Evolutionary conservation across 2,329 filamentous ascomycete species (phyloP).

Genomic region (Nigrospora oryzae): DNA sequence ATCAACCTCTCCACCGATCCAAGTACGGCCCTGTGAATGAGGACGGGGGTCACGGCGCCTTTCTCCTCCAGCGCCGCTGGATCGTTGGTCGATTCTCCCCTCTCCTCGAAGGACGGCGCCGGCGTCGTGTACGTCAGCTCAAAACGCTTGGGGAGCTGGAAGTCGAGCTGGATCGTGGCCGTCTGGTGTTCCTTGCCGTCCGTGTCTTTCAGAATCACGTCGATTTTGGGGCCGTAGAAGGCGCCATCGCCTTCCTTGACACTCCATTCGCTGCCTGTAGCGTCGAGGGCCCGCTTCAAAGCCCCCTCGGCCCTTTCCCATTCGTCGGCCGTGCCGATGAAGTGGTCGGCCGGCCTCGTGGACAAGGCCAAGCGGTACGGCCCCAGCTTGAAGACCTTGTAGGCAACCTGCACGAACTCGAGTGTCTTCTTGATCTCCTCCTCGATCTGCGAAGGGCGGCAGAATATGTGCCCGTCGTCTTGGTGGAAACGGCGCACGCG

Average conservation of each 20-base stretch:
- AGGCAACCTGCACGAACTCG: constrained; percentile 36
- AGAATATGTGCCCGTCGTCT: constrained; percentile 96
- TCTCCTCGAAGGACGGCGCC: constrained; percentile 51
- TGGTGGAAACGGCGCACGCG: constrained; percentile 91
- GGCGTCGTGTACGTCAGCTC: constrained; percentile 66
- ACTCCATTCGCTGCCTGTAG: constrained; percentile 59
- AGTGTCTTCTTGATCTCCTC: constrained; percentile 48
- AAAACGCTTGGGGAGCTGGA: constrained; percentile 80
- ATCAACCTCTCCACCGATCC: constrained; percentile 80
- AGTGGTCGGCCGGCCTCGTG: constrained; percentile 67
- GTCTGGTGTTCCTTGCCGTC: constrained; percentile 83
- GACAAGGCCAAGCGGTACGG: constrained; percentile 71
- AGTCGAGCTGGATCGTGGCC: constrained; percentile 82
- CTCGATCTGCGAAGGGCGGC: constrained; percentile 47
- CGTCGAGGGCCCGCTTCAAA: constrained; percentile 53
- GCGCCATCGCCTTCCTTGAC: constrained; percentile 77
- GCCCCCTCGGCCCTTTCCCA: constrained; percentile 60
- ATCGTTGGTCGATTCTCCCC: constrained; percentile 41
- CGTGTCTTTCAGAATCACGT: constrained; percentile 72
- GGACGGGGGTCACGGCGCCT: constrained; percentile 61
- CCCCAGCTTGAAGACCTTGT: constrained; percentile 58
- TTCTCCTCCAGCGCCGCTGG: constrained; percentile 36
- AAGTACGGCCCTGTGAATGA: constrained; percentile 78
- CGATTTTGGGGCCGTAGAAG: constrained; percentile 89
- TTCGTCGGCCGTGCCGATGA: constrained; percentile 65